Evolutionary conservation across 495 filamentous ascomycete genomes (phyloP), one percentile per base, ranked within the genome.

Genomic region (Sporormia fimetaria): DNA sequence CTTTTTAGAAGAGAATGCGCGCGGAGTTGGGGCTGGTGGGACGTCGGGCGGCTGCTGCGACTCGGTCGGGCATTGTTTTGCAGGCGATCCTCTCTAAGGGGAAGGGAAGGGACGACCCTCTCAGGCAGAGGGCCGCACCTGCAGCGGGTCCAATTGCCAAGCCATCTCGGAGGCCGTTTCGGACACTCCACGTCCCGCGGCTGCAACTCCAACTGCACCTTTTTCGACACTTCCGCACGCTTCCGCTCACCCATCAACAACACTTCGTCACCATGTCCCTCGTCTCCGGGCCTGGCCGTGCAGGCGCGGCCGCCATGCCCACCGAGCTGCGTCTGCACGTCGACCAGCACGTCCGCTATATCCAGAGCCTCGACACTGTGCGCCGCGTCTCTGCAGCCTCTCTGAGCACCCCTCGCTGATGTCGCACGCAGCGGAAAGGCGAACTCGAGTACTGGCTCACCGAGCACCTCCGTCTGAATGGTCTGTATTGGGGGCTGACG

Each of bases 391-490:
- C 6, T 4, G 11, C 18, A 10, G 31, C 12, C 11, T 26, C 21
- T 26, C 40, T 14, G 11, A 40, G 36, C 37, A 7, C 21, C 4
- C 15, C 4, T 17, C 29, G 51, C 62, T 64, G 46, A 56, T 48
- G 40, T 12, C 45, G 37, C 26, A 14, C 26, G 37, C 65, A 84
- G 78, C 72, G 81, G 48, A 83, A 80, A 64, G 87, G 95, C 64
- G 85, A 93, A 57, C 75, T 94, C 43, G 87, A 95, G 58, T 96
- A 96, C 64, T 93, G 87, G 78, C 71, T 95, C 49, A 96, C 92
- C 4, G 87, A 95, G 62, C 90, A 98, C 56, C 75, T 98, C 37
- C 83, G 90, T 32, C 67, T 96, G 22, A 94, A 87, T 57, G 90
- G 90, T 22, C 71, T 96, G 24, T 98, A 98, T 63, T 98, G 90